Conservation (phyloP, 2,329 filamentous ascomycete species). For the Stemphylium vesicarium region DNA sequence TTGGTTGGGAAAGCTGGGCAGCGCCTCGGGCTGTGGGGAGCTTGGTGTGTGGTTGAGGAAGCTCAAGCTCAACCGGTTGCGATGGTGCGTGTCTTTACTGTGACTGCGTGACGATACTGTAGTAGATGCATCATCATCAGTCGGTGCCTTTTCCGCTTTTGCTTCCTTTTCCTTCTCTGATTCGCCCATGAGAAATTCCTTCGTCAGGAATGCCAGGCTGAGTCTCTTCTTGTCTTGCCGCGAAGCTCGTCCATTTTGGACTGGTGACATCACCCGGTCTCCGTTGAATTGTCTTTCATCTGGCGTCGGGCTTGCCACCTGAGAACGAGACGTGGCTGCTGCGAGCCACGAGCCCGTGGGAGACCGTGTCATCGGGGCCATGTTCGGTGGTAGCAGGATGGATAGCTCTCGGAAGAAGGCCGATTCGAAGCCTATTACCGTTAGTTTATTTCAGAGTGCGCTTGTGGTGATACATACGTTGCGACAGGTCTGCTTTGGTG, state of each 20-base stretch:
- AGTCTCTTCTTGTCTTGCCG: conserved; percentile 50
- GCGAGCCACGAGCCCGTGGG: conserved; percentile 45
- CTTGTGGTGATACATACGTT: conserved; percentile 60
- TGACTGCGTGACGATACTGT: conserved; percentile 36
- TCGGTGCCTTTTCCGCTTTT: conserved; percentile 23
- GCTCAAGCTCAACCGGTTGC: conserved; percentile 37
- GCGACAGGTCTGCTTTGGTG: conserved; percentile 66
- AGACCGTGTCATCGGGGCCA: conserved; percentile 37
- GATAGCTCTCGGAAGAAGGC: conserved; percentile 54
- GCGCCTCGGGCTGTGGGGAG: conserved; percentile 39
- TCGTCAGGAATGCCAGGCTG: conserved; percentile 48
- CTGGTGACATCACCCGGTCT: conserved; percentile 28
- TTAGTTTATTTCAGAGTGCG: conserved; percentile 16
- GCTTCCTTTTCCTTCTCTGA: conserved; percentile 21
- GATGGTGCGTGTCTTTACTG: conserved; percentile 39
- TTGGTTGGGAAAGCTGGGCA: conserved; percentile 32
- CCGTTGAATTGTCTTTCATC: conserved; percentile 35
- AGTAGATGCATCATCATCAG: conserved; percentile 33
- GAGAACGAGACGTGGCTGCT: conserved; percentile 36
- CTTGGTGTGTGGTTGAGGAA: conserved; percentile 35
- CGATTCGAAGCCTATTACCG: conserved; percentile 52
- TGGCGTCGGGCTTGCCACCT: conserved; percentile 32
- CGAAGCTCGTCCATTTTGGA: conserved; percentile 28
- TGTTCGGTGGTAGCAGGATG: conserved; percentile 46
- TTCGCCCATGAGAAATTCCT: conserved; percentile 41